Conservation (phyloP, 768 basidiomycete genomes). For the Tricholoma sp. region DNA sequence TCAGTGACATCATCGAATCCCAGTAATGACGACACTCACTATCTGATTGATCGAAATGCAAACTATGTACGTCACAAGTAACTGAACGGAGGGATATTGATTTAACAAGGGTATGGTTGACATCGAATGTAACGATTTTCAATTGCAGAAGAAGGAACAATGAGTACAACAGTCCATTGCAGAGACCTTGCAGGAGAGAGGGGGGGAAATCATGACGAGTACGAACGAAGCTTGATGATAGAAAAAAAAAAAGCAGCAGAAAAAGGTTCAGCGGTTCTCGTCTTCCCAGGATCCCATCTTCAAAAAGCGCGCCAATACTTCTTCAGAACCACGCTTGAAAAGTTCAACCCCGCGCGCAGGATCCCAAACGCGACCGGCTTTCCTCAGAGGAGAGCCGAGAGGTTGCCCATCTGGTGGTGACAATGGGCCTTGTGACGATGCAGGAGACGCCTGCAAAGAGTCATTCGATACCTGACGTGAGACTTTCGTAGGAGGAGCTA, state of each 20-base stretch:
- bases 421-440: conserved; percentile 49
- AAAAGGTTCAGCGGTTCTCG: conserved; percentile 23
- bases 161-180: background rate
- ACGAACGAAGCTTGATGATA: background rate
- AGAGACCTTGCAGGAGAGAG: background rate
- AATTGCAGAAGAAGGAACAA: background rate
- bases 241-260: background rate
- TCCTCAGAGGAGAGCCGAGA: conserved; percentile 29
- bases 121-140: background rate
- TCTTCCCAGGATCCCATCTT: conserved; percentile 73
- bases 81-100: background rate
- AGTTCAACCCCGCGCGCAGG: conserved; percentile 80
- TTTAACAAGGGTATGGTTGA: background rate
- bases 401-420: conserved; percentile 42
- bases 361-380: conserved; percentile 73
- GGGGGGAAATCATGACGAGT: background rate
- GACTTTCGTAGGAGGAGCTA: conserved; percentile 20
- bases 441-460: conserved; percentile 43
- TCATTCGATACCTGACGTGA: conserved; percentile 46
- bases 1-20: conserved; percentile 6
- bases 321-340: conserved; percentile 85
- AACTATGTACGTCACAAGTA: background rate
- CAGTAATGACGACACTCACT: conserved; percentile 9
- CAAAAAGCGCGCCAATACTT: conserved; percentile 79
- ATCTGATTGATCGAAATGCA: background rate